Conservation (phyloP, 345 rosid species). For the Eucalyptus polybractea region DNA sequence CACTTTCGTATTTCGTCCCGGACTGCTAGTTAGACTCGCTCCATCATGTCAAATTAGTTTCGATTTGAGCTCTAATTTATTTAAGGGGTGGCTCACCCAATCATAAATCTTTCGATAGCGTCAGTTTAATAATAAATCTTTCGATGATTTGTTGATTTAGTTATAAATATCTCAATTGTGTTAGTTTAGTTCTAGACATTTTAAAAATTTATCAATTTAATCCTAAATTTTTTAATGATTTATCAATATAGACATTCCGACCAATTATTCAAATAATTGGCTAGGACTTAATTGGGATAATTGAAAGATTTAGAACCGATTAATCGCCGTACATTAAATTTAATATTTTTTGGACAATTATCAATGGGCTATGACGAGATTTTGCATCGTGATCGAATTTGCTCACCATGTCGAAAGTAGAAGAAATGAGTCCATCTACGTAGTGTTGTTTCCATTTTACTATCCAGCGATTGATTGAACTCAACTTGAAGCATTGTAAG, state of each 20-base stretch:
- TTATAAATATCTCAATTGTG: rapidly evolving
- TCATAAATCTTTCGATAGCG: too few species aligned
- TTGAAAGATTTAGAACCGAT: rapidly evolving
- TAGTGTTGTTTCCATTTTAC: neutral
- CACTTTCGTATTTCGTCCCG: neutral
- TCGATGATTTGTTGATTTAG: too few species aligned
- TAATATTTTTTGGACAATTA: neutral
- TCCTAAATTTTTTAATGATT: rapidly evolving
- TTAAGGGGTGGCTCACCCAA: neutral
- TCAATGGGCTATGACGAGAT: neutral
- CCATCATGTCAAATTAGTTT: neutral
- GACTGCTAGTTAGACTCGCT: neutral
- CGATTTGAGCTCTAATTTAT: rapidly evolving
- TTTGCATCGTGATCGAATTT: neutral
- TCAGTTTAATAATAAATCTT: too few species aligned
- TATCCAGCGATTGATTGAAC: neutral
- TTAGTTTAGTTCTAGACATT: rapidly evolving
- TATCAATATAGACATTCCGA: too few species aligned
- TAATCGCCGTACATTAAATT: too few species aligned
- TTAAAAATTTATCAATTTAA: too few species aligned
- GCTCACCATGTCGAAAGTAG: neutral
- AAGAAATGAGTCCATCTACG: neutral
- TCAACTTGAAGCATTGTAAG: neutral
- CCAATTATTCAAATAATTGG: neutral
- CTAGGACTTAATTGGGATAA: neutral